Evolutionary conservation across 2,329 filamentous ascomycete species (phyloP).

Genomic region (Cytospora schulzeri): DNA sequence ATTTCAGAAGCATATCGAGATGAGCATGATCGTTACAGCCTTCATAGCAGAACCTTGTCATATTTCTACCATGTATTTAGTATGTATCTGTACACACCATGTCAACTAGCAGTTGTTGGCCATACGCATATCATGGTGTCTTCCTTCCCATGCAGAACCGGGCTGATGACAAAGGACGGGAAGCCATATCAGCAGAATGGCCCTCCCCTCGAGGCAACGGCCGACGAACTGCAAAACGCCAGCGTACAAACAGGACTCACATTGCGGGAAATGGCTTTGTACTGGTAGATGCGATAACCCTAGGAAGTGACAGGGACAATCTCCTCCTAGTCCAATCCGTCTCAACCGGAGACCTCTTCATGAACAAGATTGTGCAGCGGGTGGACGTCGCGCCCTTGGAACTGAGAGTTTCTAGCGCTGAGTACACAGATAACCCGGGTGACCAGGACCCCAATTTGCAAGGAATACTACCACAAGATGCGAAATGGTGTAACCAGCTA

Average conservation of each 20-base stretch:
- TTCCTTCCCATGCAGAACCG: neutral
- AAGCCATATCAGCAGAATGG: neutral
- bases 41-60: too few species aligned
- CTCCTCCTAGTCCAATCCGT: neutral
- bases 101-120: neutral
- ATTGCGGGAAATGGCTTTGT: constrained; percentile 7
- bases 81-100: neutral
- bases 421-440: neutral
- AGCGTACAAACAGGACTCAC: neutral
- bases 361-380: neutral
- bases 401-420: neutral
- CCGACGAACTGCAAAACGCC: too few species aligned
- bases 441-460: neutral
- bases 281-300: neutral
- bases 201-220: neutral
- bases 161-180: neutral
- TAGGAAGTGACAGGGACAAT: neutral
- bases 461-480: neutral
- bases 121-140: neutral
- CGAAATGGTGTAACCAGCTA: neutral
- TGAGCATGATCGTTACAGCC: too few species aligned
- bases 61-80: too few species aligned
- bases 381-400: neutral
- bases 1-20: too few species aligned
- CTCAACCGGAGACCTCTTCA: constrained; percentile 4